Conservation (phyloP, 768 basidiomycete species). For the Suillus luteus region DNA sequence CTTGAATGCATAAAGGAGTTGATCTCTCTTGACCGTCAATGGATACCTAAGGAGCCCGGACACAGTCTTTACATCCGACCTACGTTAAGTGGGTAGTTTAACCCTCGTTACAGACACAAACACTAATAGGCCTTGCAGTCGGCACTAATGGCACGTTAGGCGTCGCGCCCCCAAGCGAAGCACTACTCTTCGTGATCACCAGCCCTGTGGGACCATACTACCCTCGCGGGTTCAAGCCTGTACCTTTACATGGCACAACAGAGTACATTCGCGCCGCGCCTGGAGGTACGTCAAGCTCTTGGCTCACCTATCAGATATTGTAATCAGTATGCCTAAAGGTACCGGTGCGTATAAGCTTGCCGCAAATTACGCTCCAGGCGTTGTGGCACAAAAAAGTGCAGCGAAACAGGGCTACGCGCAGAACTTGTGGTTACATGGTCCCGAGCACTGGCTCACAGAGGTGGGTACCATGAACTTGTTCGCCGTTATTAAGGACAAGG, state of each 20-base stretch:
- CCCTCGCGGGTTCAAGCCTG: conserved; percentile 85
- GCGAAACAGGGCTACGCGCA: conserved; percentile 79
- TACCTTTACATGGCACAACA: conserved; percentile 83
- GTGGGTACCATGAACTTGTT: conserved; percentile 96
- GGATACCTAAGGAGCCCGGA: conserved; percentile 88
- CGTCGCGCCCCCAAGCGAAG: conserved; percentile 65
- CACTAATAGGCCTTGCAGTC: conserved; percentile 45
- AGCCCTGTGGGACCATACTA: conserved; percentile 79
- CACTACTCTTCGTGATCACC: conserved; percentile 66
- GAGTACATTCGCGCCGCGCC: conserved; percentile 84
- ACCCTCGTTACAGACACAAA: conserved; percentile 4
- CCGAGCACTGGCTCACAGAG: conserved; percentile 52
- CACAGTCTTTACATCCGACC: conserved; percentile 93
- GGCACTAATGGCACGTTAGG: conserved; percentile 57
- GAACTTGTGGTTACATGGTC: conserved; percentile 87
- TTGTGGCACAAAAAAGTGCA: conserved; percentile 81
- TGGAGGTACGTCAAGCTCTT: conserved; percentile 54
- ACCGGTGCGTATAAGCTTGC: conserved; percentile 89
- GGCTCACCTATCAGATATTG: conserved; percentile 2
- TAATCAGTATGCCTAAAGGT: conserved; percentile 39
- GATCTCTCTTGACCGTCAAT: conserved; percentile 78
- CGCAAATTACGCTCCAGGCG: conserved; percentile 86
- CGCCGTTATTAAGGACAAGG: conserved; percentile 69
- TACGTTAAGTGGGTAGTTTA: conserved; percentile 53
- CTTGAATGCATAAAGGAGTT: conserved; percentile 85